Evolutionary conservation across 441 rosid genomes (phyloP).

Genomic region (Eutrema salsugineum): DNA sequence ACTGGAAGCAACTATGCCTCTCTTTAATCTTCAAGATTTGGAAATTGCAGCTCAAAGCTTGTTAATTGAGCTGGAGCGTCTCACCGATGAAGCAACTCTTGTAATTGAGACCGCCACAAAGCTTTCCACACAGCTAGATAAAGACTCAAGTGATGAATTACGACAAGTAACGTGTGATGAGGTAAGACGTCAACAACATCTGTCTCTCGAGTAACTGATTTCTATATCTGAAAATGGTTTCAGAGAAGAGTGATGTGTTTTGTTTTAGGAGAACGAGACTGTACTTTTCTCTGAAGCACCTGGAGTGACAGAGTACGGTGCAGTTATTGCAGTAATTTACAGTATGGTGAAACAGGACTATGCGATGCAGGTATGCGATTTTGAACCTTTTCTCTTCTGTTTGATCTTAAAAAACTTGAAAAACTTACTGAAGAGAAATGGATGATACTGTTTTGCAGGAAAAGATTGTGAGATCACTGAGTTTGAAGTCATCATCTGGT

Average conservation of each 20-base stretch:
- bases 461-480: conserved; percentile 57
- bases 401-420: neutral
- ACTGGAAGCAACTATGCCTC: neutral
- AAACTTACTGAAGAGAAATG: neutral
- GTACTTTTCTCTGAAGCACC: conserved; percentile 24
- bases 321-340: conserved; percentile 53
- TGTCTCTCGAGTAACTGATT: neutral
- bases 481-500: conserved; percentile 48
- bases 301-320: conserved; percentile 46
- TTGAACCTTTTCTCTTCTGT: neutral
- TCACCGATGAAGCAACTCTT: conserved; percentile 42
- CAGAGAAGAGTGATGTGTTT: neutral
- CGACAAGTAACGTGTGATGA: conserved; percentile 31
- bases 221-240: neutral
- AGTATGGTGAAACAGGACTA: conserved; percentile 73
- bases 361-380: conserved; percentile 65
- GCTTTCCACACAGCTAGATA: conserved; percentile 27
- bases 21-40: neutral
- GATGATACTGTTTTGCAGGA: conserved; percentile 44
- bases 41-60: conserved; percentile 49
- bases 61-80: conserved; percentile 48
- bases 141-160: conserved; percentile 25
- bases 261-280: conserved; percentile 34
- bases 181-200: conserved; percentile 30
- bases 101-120: conserved; percentile 37